Evolutionary conservation across 2,329 filamentous ascomycete species (phyloP), one percentile per base, ranked within the genome.

Genomic region (Dothidotthia symphoricarpi): DNA sequence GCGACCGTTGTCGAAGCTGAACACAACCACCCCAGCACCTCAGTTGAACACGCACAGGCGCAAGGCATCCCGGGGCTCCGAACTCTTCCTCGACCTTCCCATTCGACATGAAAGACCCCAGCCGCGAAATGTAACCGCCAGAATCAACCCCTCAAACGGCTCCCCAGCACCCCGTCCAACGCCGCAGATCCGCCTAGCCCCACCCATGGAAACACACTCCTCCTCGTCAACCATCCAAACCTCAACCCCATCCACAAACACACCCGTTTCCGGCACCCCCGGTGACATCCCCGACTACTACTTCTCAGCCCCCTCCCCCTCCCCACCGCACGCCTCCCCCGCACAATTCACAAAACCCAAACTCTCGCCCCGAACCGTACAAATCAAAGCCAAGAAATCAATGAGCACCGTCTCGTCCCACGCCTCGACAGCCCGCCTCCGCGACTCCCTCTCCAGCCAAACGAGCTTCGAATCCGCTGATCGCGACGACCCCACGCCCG

Each of bases 401-500:
- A 47, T 52, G 2, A 59, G 61, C 41, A 67, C 49, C 15, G 41
- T 57, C 1, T 63, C 60, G 11, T 63, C 59, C 1, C 45, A 53
- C 26, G 48, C 53, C 8, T 65, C 59, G 7, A 59, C n/a, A n/a
- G n/a, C 58, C 1, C 61, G 53, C 24, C 45, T 51, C 14, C 59
- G 63, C 15, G 63, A 67, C 32, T 67, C 63, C 0, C 26, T 54
- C 9, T 60, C 59, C 0, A 64, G 58, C 1, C 66, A 70, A 13
- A 75, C 72, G 2, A 70, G 69, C 3, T 74, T 75, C 43, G 72
- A 75, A 46, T 70, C 69, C 19, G 64, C 57, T 3, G 69, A 69
- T 43, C 56, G 62, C 3, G 66, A 73, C 37, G 71, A 74, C 39
- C 63, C 70, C 2, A 74, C 72, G 2, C 72, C 71, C 2, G 70